These are phyloP conservation scores for Fragaria vesca DNA, from an alignment of 306 rosid species.

Conservation along the genomic window DNA sequence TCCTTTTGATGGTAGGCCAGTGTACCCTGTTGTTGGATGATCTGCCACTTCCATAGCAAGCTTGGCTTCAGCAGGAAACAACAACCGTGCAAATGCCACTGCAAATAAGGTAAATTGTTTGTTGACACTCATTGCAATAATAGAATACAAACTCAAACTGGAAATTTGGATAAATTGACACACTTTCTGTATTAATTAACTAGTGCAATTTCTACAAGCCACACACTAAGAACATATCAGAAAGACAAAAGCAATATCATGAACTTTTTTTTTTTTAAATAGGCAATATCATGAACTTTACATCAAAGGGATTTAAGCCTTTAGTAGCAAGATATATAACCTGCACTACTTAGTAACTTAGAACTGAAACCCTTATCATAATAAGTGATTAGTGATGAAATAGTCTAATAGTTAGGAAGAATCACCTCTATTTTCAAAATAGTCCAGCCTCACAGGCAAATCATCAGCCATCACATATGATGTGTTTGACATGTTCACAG, in stretches of 20 bases:
- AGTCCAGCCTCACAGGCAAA: constrained; percentile 57
- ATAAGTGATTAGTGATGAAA: not conserved
- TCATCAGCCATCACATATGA: constrained; percentile 55
- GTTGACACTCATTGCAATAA: constrained; percentile 14
- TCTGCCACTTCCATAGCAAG: constrained; percentile 77
- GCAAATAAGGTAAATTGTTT: constrained; percentile 26
- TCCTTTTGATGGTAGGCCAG: constrained; percentile 28
- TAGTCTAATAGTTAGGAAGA: constrained; percentile 14
- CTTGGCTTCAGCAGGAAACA: constrained; percentile 87
- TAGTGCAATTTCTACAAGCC: not conserved
- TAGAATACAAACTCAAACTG: not conserved
- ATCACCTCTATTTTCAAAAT: constrained; percentile 85
- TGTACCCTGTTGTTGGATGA: constrained; percentile 35
- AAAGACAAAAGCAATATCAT: not conserved
- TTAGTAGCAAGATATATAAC: not conserved
- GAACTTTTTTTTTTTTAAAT: not conserved
- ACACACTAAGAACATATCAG: not conserved
- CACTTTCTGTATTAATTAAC: not conserved
- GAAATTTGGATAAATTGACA: not conserved
- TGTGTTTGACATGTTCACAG: constrained; percentile 38
- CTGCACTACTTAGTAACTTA: not conserved
- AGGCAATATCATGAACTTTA: not conserved
- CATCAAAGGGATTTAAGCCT: not conserved
- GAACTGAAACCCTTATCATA: not conserved
- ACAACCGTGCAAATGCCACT: constrained; percentile 73